Base-by-base conservation (phyloP, 495 filamentous ascomycete species). In the Lasiosphaeris hirsuta region DNA sequence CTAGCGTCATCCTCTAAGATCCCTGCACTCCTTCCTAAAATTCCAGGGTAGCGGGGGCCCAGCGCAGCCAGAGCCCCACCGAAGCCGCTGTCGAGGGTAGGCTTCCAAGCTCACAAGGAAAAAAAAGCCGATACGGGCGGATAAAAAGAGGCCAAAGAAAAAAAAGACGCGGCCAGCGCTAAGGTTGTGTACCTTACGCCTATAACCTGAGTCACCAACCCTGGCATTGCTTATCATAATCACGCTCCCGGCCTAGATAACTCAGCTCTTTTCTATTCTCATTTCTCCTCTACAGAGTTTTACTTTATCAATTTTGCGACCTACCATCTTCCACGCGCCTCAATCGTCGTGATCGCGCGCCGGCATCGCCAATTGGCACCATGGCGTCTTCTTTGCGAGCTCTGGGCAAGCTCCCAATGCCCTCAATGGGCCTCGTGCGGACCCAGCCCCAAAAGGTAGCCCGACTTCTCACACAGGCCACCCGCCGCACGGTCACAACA, bases 341-440 rank as follows among this genome's bases (percentile, higher is more conserved):
- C 23, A 30, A 30, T 30, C 5, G 23, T 30, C 23, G 23, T 19
- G 54, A 14, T 46, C 30, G 33, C 47, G 35, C 40, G 38, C 43
- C 56, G 30, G 46, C 59, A 62, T 57, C 56, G 56, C 56, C 66
- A 63, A 72, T 68, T 63, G 57, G 62, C 60, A 63, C 56, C 39
- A 71, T 71, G 68, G 59, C 68, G 58, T 62, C 70, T 33, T 58
- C 70, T 42, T 63, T 68, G 14, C 63, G 66, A 57, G 70, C 68
- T 60, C 52, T 72, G 44, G 58, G 59, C 58, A 65, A 63, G 66
- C 68, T 72, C 55, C 56, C 64, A 42, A 59, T 57, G 43, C 59
- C 63, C 46, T 55, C 45, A 11, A 43, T 57, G 54, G 63, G 65
- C 43, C 58, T 62, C 52, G 60, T 60, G 41, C 53, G 61, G 59